Evolutionary conservation across 129 eudicot genomes (phyloP).

Genomic region (Kitagawia praeruptora): DNA sequence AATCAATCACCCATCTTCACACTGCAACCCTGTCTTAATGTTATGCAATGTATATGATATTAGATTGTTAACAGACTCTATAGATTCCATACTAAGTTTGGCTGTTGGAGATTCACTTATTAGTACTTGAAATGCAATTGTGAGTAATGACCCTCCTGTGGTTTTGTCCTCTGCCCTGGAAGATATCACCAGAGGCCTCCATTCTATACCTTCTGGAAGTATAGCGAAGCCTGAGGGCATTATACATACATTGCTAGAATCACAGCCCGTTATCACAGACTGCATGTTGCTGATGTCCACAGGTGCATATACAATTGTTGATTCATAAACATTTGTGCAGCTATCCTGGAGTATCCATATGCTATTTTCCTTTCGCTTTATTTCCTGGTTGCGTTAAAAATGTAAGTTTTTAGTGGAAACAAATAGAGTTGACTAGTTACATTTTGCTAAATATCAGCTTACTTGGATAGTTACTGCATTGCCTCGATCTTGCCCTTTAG

Average conservation of each 20-base stretch:
- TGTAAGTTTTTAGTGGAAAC: background rate
- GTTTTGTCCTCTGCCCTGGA: conserved; percentile 49
- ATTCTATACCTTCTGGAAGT: conserved; percentile 77
- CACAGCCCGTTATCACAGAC: conserved; percentile 80
- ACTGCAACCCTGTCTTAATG: conserved; percentile 67
- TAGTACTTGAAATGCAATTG: conserved; percentile 75
- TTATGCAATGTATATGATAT: conserved; percentile 65
- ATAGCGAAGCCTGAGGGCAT: conserved; percentile 88
- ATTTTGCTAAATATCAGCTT: conserved; percentile 16
- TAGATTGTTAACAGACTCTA: conserved; percentile 65
- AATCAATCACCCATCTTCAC: conserved; percentile 56
- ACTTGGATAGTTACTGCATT: conserved; percentile 79
- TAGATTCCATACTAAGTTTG: conserved; percentile 57
- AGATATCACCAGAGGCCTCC: conserved; percentile 65
- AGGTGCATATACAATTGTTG: conserved; percentile 74
- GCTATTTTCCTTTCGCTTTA: conserved; percentile 47
- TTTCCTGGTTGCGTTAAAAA: conserved; percentile 37
- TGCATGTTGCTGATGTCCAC: conserved; percentile 60
- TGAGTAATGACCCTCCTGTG: conserved; percentile 65
- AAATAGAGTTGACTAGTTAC: background rate
- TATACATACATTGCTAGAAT: conserved; percentile 58
- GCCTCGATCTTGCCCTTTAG: conserved; percentile 84
- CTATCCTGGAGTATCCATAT: conserved; percentile 84
- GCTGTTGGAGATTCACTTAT: conserved; percentile 49
- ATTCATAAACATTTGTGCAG: conserved; percentile 69